A percentile compares a stretch with the other conserved stretches of the same genome.
Conservation (phyloP, 2,329 filamentous ascomycete species). For the Teratosphaeria zuluensis region DNA sequence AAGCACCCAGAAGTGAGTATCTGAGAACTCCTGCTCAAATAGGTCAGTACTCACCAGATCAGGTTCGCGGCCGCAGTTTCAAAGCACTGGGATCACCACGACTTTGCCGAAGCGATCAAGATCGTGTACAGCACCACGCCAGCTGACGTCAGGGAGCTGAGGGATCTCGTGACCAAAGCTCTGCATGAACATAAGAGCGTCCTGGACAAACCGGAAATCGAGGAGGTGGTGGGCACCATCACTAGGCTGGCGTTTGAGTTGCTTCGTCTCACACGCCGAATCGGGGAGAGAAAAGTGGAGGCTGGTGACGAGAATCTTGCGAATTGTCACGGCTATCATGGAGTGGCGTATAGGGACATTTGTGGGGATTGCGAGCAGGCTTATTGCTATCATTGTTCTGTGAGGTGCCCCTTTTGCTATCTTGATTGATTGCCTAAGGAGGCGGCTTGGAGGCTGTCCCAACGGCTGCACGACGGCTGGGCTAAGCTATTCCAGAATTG, state of each 20-base stretch:
- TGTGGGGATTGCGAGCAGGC: too few relatives aligned
- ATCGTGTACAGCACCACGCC: slow-evolving; percentile 33
- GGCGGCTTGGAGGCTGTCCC: too few relatives aligned
- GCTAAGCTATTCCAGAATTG: too few relatives aligned
- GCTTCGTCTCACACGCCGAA: neutral
- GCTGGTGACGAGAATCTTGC: too few relatives aligned
- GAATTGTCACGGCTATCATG: too few relatives aligned
- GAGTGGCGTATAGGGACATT: too few relatives aligned
- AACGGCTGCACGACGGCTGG: too few relatives aligned
- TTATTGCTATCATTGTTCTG: too few relatives aligned
- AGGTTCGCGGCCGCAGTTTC: slow-evolving; percentile 30
- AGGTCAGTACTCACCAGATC: neutral
- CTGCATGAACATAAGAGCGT: neutral
- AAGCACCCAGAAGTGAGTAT: neutral
- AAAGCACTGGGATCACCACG: slow-evolving; percentile 21
- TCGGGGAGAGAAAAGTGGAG: too few relatives aligned
- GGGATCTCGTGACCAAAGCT: slow-evolving; percentile 11
- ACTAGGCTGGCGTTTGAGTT: neutral
- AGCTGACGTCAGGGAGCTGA: slow-evolving; percentile 32
- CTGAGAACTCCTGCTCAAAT: neutral
- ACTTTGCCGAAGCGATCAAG: slow-evolving; percentile 30
- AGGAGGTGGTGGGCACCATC: neutral
- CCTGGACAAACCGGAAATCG: neutral
- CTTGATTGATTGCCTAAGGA: too few relatives aligned
- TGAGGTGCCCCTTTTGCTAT: too few relatives aligned